phyloP scores from a whole-genome alignment of 495 filamentous ascomycete genomes.

The Jackrogersella multiformis region DNA sequence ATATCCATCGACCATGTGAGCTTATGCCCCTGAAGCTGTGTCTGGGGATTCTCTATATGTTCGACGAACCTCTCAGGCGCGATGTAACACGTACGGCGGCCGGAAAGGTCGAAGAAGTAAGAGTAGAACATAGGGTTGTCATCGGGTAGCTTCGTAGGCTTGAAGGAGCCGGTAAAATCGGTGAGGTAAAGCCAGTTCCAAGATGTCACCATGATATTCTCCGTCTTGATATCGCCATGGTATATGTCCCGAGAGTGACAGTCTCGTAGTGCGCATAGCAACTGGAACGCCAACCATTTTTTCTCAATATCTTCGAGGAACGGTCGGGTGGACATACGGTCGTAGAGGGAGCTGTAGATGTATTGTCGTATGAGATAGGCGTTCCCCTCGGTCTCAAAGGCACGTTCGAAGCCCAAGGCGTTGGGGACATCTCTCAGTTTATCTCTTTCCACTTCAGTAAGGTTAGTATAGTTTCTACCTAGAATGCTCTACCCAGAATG shows the following conservation, averaged over 20 bases:
- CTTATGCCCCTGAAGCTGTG: constrained; percentile 54
- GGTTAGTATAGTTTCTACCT: constrained; percentile 26
- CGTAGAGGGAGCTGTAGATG: constrained; percentile 95
- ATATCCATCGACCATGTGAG: constrained; percentile 95
- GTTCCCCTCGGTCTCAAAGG: constrained; percentile 87
- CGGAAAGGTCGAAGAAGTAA: constrained; percentile 96
- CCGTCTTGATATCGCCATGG: constrained; percentile 98
- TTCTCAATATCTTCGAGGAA: constrained; percentile 98
- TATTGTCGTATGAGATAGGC: constrained; percentile 97
- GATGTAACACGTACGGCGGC: constrained; percentile 92
- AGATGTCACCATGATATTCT: constrained; percentile 94
- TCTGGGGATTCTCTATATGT: constrained; percentile 62
- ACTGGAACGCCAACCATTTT: constrained; percentile 97
- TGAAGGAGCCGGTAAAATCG: constrained; percentile 95
- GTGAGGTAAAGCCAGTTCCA: constrained; percentile 99
- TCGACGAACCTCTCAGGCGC: constrained; percentile 92
- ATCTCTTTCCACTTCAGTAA: constrained; percentile 75
- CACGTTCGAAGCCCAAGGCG: constrained; percentile 86
- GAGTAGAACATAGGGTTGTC: constrained; percentile 98
- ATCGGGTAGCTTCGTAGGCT: constrained; percentile 92
- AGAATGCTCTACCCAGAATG: too few species aligned
- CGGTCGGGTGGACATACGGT: constrained; percentile 94
- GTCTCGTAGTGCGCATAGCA: constrained; percentile 91
- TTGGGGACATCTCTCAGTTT: constrained; percentile 86
- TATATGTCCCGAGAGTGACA: constrained; percentile 91